Evolutionary conservation across 192 early-diverging fungal genomes (phyloP).

Genomic region (Ambispora gerdemannii): DNA sequence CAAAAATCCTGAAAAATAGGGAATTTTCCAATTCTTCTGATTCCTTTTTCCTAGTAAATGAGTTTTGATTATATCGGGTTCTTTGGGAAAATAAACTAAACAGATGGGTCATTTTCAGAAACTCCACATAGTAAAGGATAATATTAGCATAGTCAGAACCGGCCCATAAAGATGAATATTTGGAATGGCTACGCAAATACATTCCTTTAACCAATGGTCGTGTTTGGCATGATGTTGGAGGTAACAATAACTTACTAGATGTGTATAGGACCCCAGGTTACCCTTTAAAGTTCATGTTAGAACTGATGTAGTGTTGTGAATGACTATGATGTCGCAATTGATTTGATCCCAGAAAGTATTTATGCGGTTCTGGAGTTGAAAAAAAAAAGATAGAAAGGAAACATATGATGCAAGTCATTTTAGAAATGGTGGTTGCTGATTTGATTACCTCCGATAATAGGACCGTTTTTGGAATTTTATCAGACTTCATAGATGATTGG

Average conservation of each 20-base stretch:
- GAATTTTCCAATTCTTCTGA: neutral
- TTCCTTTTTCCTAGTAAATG: neutral
- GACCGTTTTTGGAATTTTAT: constrained; percentile 24
- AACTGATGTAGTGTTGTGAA: constrained; percentile 23
- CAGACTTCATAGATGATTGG: constrained; percentile 22
- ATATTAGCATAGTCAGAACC: constrained; percentile 4
- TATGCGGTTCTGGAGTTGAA: constrained; percentile 8
- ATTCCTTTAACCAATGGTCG: constrained; percentile 7
- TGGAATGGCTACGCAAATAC: constrained; percentile 11
- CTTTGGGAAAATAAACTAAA: neutral
- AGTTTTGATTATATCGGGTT: neutral
- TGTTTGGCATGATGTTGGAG: constrained; percentile 24
- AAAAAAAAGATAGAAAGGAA: constrained; percentile 5
- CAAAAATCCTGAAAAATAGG: neutral
- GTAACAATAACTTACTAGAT: constrained; percentile 7
- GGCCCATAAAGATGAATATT: constrained; percentile 10
- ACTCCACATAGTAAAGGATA: neutral
- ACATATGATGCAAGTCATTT: constrained; percentile 19
- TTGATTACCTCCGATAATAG: constrained; percentile 7
- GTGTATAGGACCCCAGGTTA: constrained; percentile 2
- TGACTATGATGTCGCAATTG: neutral
- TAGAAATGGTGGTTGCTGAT: constrained; percentile 23
- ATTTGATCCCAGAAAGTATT: constrained; percentile 1
- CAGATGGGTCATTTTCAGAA: too few relatives aligned
- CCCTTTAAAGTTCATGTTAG: constrained; percentile 22